Percentiles rank a stretch among this genome's conserved stretches.
Evolutionary conservation across 2,329 filamentous ascomycete species (phyloP).

Genomic region (Karstenula rhodostoma): DNA sequence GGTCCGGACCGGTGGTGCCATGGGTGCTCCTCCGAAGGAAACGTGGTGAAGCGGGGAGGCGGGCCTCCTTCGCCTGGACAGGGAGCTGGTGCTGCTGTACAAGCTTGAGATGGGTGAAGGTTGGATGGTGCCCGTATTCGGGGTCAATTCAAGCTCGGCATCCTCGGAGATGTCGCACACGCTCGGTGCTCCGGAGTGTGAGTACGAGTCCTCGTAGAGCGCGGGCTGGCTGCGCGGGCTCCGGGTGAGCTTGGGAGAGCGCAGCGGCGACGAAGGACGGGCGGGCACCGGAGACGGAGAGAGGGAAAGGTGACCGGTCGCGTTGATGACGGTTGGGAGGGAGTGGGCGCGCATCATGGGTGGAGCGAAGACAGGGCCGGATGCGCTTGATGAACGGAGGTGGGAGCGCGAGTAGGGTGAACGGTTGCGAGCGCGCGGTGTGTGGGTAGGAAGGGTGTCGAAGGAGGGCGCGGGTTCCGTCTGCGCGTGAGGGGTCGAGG

Average conservation of each 20-base stretch:
- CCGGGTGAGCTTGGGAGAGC: slow-evolving; percentile 54
- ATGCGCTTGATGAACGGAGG: slow-evolving; percentile 56
- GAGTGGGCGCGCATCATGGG: slow-evolving; percentile 59
- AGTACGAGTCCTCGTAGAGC: slow-evolving; percentile 37
- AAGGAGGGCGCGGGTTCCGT: slow-evolving; percentile 49
- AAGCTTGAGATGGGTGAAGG: slow-evolving; percentile 34
- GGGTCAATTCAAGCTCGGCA: slow-evolving; percentile 57
- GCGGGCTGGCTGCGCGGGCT: slow-evolving; percentile 39
- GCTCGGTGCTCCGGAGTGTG: slow-evolving; percentile 43
- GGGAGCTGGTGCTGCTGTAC: slow-evolving; percentile 41
- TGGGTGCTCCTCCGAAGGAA: slow-evolving; percentile 38
- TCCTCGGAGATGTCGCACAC: slow-evolving; percentile 58
- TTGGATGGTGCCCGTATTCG: slow-evolving; percentile 38
- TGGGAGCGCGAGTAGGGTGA: slow-evolving; percentile 58
- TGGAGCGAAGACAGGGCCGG: slow-evolving; percentile 51
- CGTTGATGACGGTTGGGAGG: slow-evolving; percentile 52
- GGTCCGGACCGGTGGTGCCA: slow-evolving; percentile 39
- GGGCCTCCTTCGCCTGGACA: slow-evolving; percentile 53
- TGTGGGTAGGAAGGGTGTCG: slow-evolving; percentile 38
- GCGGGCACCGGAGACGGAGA: slow-evolving; percentile 45
- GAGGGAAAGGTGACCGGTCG: slow-evolving; percentile 40
- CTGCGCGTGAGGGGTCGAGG: slow-evolving; percentile 47
- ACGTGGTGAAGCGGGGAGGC: slow-evolving; percentile 56
- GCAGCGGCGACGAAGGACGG: slow-evolving; percentile 49
- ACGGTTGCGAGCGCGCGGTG: slow-evolving; percentile 52